Evolutionary conservation across 345 rosid species (phyloP).

Genomic region (Passiflora organensis): DNA sequence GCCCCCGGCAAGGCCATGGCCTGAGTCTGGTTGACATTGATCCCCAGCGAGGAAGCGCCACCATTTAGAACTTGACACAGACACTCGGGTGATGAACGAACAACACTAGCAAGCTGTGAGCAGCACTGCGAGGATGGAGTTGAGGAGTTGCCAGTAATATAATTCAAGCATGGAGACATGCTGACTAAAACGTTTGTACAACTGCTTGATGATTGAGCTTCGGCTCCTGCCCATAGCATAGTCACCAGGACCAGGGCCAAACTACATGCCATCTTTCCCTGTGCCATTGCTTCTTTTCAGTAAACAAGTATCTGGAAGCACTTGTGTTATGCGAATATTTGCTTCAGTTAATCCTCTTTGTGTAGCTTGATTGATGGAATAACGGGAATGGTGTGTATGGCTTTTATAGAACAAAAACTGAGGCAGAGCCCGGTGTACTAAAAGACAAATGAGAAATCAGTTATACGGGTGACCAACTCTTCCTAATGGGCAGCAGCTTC

Average conservation of each 20-base stretch:
- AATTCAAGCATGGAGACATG: constrained; percentile 68
- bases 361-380: too few relatives aligned
- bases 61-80: constrained; percentile 61
- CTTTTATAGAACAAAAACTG: too few relatives aligned
- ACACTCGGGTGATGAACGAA: constrained; percentile 62
- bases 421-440: constrained; percentile 7
- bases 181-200: constrained; percentile 54
- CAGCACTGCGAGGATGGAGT: constrained; percentile 70
- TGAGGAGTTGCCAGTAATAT: constrained; percentile 57
- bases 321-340: constrained; percentile 10
- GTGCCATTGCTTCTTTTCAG: constrained; percentile 37
- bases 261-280: constrained; percentile 17
- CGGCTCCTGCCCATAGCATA: constrained; percentile 31
- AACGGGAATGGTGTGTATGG: constrained; percentile 10
- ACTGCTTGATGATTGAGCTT: constrained; percentile 51
- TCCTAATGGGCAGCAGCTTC: constrained; percentile 14
- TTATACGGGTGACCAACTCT: constrained; percentile 43
- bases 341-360: too few relatives aligned
- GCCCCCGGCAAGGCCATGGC: constrained; percentile 67
- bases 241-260: constrained; percentile 30
- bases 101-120: constrained; percentile 55
- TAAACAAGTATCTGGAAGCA: constrained; percentile 8
- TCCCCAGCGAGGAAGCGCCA: constrained; percentile 57
- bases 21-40: constrained; percentile 43
- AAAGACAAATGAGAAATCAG: constrained; percentile 17